phyloP scores from a whole-genome alignment of 2,329 filamentous ascomycete species.

The Ascochyta fabae region DNA sequence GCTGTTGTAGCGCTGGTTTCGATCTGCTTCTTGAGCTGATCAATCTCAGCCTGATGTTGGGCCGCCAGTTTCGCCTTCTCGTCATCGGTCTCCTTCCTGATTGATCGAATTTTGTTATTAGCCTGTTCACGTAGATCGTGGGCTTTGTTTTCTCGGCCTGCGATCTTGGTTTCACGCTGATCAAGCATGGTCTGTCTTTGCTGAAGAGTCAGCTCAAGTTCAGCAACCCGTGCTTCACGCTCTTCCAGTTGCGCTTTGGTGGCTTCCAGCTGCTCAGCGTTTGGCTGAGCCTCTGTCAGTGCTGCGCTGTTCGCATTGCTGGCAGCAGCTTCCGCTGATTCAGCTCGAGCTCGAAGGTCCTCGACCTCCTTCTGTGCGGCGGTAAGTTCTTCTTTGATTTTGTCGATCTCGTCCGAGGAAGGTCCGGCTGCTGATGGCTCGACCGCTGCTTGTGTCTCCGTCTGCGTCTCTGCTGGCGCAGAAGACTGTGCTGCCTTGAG shows the following conservation, averaged over 20 bases:
- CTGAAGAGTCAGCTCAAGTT: conserved; percentile 56
- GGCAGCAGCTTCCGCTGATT: conserved; percentile 27
- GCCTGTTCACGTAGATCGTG: conserved; percentile 58
- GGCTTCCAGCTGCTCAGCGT: conserved; percentile 51
- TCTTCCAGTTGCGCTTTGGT: conserved; percentile 44
- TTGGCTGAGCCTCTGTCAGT: conserved; percentile 54
- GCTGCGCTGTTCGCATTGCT: conserved; percentile 11
- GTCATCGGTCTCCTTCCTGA: conserved; percentile 26
- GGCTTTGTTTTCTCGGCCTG: conserved; percentile 33
- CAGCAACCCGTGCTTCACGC: conserved; percentile 33
- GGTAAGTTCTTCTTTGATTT: conserved; percentile 49
- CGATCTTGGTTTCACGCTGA: conserved; percentile 27
- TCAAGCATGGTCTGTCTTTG: conserved; percentile 9
- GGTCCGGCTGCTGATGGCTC: conserved; percentile 11
- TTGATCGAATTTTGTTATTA: conserved; percentile 69
- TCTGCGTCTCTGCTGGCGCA: conserved; percentile 22
- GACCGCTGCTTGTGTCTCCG: conserved; percentile 15
- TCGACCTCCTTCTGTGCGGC: conserved; percentile 56
- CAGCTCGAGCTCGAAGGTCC: conserved; percentile 49
- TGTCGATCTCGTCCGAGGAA: conserved; percentile 25
- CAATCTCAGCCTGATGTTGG: conserved; percentile 47
- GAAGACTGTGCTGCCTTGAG: conserved; percentile 36
- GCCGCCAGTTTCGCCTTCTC: conserved; percentile 54
- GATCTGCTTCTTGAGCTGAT: conserved; percentile 38
- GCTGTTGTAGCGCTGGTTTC: neutral